phyloP scores from a whole-genome alignment of 257 asterid species.

The Solanum chmielewskii region DNA sequence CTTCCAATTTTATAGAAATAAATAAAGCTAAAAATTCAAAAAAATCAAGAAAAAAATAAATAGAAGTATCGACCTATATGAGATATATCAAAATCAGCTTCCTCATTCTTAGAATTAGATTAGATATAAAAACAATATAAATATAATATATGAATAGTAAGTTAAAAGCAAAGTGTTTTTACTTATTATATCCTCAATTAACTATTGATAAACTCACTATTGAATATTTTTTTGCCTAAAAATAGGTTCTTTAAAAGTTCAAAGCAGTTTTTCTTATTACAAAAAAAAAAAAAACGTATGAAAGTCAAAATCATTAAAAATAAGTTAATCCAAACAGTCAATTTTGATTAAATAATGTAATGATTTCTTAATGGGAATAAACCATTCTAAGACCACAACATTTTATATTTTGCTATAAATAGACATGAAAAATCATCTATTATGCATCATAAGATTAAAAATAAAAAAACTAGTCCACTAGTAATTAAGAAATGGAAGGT shows the following conservation, averaged over 20 bases:
- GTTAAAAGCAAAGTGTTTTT: too few species aligned
- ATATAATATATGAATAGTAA: neutral
- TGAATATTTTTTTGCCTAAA: neutral
- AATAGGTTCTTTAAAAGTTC: neutral
- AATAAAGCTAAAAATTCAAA: neutral
- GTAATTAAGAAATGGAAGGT: neutral
- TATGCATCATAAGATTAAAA: neutral
- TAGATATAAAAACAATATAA: neutral
- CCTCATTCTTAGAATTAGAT: neutral
- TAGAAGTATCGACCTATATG: neutral
- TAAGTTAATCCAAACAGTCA: neutral
- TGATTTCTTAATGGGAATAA: neutral
- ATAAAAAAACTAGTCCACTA: too few species aligned
- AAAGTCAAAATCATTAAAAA: too few species aligned
- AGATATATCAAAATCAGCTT: neutral
- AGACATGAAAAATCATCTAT: neutral
- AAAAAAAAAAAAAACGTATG: too few species aligned
- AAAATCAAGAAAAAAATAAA: neutral
- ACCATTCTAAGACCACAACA: neutral
- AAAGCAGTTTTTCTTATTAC: too few species aligned
- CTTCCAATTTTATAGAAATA: neutral
- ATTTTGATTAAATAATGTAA: neutral
- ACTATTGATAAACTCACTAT: too few species aligned
- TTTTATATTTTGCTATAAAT: neutral
- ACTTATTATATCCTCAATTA: too few species aligned